Evolutionary conservation across 164 flowering plant genomes (phyloP).

Genomic region (Nymphaea colorata): DNA sequence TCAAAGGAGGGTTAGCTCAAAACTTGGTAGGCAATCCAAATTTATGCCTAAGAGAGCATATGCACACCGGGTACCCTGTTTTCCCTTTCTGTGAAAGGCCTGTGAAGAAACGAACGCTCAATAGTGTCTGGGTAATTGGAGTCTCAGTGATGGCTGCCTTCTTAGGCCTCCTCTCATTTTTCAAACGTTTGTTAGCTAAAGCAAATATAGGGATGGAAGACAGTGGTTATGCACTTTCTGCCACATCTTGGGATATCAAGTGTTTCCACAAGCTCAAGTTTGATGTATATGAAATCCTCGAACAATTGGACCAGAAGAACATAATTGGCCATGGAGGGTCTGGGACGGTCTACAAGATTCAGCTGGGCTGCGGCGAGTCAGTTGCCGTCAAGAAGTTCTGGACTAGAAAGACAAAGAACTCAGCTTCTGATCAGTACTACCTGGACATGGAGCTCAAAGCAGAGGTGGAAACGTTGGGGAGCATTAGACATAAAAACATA

Average conservation of each 20-base stretch:
- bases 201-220: slow-evolving; percentile 30
- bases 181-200: slow-evolving; percentile 33
- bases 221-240: slow-evolving; percentile 33
- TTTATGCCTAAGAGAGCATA: slow-evolving; percentile 41
- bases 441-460: slow-evolving; percentile 58
- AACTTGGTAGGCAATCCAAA: slow-evolving; percentile 74
- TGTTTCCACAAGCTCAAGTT: slow-evolving; percentile 67
- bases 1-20: slow-evolving; percentile 51
- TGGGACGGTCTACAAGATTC: slow-evolving; percentile 76
- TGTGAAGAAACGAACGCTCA: slow-evolving; percentile 24
- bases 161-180: slow-evolving; percentile 38
- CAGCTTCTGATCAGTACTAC: slow-evolving; percentile 27
- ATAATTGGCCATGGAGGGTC: slow-evolving; percentile 93
- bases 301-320: slow-evolving; percentile 69
- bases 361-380: slow-evolving; percentile 47
- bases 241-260: slow-evolving; percentile 53
- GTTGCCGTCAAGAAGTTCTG: slow-evolving; percentile 89
- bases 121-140: slow-evolving; percentile 43
- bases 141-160: slow-evolving; percentile 29
- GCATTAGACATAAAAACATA: slow-evolving; percentile 87
- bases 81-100: slow-evolving; percentile 44
- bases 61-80: slow-evolving; percentile 19
- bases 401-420: slow-evolving; percentile 48
- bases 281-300: slow-evolving; percentile 52
- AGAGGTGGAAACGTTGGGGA: slow-evolving; percentile 89